phyloP scores from a whole-genome alignment of 176 grass and related monocot species.

The Echinochloa phyllopogon region DNA sequence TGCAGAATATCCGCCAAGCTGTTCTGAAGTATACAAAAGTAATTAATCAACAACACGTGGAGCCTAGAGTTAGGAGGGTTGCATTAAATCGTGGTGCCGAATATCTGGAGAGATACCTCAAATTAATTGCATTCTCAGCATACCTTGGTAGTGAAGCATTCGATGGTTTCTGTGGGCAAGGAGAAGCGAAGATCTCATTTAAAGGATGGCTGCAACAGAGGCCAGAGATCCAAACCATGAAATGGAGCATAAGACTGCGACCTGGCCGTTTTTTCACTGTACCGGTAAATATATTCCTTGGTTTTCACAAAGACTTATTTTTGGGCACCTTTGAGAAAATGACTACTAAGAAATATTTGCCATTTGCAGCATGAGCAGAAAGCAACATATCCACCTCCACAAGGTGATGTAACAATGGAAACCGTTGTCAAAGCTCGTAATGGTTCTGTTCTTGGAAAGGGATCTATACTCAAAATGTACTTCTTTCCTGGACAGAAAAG shows the following conservation, averaged over 20 bases:
- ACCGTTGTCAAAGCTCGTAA: constrained; percentile 82
- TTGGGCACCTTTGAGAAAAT: constrained; percentile 23
- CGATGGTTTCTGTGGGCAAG: constrained; percentile 91
- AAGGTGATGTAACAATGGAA: constrained; percentile 87
- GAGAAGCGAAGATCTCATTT: constrained; percentile 75
- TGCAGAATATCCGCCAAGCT: constrained; percentile 97
- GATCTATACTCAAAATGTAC: constrained; percentile 99
- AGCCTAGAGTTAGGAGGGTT: constrained; percentile 89
- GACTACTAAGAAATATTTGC: constrained; percentile 37
- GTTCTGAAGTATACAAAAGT: constrained; percentile 90
- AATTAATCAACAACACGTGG: constrained; percentile 93
- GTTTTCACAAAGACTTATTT: constrained; percentile 26
- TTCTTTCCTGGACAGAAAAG: constrained; percentile 92
- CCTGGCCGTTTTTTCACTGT: constrained; percentile 93
- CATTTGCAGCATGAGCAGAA: constrained; percentile 78
- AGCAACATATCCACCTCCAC: constrained; percentile 58
- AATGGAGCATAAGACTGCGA: constrained; percentile 97
- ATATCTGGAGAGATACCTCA: constrained; percentile 96
- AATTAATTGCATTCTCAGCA: constrained; percentile 97
- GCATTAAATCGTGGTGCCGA: constrained; percentile 93
- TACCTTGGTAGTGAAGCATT: constrained; percentile 96
- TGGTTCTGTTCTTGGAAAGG: constrained; percentile 96
- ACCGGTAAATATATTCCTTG: constrained; percentile 67
- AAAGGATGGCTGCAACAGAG: constrained; percentile 90
- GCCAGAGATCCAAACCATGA: constrained; percentile 97